These are phyloP conservation scores for Diversispora epigaea DNA, from an alignment of 192 early-diverging fungal genomes.

Conservation along the genomic window DNA sequence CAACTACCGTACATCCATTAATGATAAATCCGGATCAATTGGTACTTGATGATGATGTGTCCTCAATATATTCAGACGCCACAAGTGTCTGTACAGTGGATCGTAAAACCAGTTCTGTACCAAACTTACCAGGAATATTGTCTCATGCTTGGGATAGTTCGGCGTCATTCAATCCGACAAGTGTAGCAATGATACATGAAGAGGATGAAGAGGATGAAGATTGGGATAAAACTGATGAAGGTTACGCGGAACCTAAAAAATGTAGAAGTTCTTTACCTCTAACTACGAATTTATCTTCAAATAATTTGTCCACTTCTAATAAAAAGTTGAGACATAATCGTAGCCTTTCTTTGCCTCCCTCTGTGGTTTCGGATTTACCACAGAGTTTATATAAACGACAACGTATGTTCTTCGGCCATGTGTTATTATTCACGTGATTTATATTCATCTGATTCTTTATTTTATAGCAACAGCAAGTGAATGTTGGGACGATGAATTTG, in stretches of 20 bases:
- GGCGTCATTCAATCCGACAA: not conserved
- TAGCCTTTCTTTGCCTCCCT: not conserved
- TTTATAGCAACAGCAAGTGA: conserved; percentile 36
- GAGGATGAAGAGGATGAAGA: conserved; percentile 45
- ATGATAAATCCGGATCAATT: not conserved
- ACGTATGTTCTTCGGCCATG: conserved; percentile 13
- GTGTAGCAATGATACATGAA: conserved; percentile 6
- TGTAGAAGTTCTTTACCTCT: conserved; percentile 26
- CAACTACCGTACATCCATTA: not conserved
- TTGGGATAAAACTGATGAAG: conserved; percentile 38
- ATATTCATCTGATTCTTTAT: conserved; percentile 27
- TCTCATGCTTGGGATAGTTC: not conserved
- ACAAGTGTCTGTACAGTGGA: not conserved
- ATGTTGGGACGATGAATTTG: conserved; percentile 49
- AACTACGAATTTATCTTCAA: conserved; percentile 29
- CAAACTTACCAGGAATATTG: not conserved
- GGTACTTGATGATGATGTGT: conserved; percentile 12
- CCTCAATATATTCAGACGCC: conserved; percentile 8
- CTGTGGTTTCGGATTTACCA: not conserved
- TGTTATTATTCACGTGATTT: conserved; percentile 10
- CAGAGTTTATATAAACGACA: conserved; percentile 33
- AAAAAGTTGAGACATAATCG: not conserved
- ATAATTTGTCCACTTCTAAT: conserved; percentile 22
- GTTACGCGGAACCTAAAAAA: not conserved
- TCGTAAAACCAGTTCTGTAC: conserved; percentile 11